Conservation (phyloP, 1,139 yeast genomes). For the Yamadazyma epiphylla region DNA sequence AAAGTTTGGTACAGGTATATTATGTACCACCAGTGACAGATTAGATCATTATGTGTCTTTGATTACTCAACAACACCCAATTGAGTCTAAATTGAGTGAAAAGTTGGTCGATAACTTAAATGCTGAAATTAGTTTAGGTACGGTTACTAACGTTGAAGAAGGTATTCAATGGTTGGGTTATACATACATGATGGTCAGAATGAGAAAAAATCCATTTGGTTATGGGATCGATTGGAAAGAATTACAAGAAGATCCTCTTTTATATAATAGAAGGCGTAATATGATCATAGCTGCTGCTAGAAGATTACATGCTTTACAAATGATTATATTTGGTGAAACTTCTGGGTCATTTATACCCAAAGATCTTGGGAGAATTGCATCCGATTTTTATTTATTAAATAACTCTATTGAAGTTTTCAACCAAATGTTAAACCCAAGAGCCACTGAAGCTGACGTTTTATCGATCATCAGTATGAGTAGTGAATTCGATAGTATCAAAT, state of each 20-base stretch:
- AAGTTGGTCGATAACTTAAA: slow-evolving; percentile 87
- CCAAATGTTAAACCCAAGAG: slow-evolving; percentile 75
- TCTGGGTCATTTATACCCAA: slow-evolving; percentile 79
- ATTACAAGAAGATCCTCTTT: slow-evolving; percentile 73
- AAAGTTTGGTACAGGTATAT: slow-evolving; percentile 84
- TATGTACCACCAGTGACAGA: slow-evolving; percentile 78
- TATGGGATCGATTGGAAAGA: slow-evolving; percentile 94
- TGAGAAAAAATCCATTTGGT: slow-evolving; percentile 90
- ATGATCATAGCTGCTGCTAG: slow-evolving; percentile 80
- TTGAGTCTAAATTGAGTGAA: slow-evolving; percentile 77
- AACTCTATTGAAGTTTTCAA: slow-evolving; percentile 89
- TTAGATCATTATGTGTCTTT: slow-evolving; percentile 84
- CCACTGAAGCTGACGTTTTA: slow-evolving; percentile 88
- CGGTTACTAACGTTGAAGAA: slow-evolving; percentile 91
- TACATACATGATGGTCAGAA: slow-evolving; percentile 89
- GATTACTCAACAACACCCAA: slow-evolving; percentile 93
- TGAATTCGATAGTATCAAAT: slow-evolving; percentile 88
- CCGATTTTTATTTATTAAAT: slow-evolving; percentile 85
- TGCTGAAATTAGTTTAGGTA: slow-evolving; percentile 94
- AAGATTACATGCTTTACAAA: slow-evolving; percentile 76
- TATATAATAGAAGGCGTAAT: slow-evolving; percentile 68
- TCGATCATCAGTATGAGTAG: slow-evolving; percentile 90
- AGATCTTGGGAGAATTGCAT: slow-evolving; percentile 90
- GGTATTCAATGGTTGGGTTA: slow-evolving; percentile 97
- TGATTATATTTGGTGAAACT: slow-evolving; percentile 88